A percentile compares a stretch with the other conserved stretches of the same genome.
Evolutionary conservation across 2,329 filamentous ascomycete species (phyloP).

Genomic region (Aspergillus uvarum): DNA sequence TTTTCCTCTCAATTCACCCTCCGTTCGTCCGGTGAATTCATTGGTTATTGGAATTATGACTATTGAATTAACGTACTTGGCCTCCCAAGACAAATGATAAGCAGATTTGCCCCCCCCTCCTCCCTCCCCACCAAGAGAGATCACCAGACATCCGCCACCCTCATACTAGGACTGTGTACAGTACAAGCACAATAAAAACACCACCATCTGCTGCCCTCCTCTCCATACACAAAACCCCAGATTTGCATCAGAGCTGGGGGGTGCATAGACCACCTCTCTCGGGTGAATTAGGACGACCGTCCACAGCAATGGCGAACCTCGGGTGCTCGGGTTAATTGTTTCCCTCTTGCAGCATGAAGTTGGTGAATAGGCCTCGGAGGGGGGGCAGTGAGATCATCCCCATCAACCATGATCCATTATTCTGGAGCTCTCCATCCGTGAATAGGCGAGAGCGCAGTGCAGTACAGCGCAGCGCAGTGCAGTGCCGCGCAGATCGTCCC

Average conservation of each 20-base stretch:
- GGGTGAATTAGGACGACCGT: background rate
- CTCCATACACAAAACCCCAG: background rate
- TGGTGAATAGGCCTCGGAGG: background rate
- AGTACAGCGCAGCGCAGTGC: too few species aligned
- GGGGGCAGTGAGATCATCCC: background rate
- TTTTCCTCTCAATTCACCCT: background rate
- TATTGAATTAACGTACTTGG: background rate
- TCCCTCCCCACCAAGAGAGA: background rate
- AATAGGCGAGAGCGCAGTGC: background rate
- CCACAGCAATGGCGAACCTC: conserved; percentile 11
- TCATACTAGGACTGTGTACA: too few species aligned
- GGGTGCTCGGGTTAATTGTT: conserved; percentile 22
- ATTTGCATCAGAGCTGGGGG: background rate
- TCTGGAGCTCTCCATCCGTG: background rate
- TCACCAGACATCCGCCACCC: background rate
- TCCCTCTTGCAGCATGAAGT: background rate
- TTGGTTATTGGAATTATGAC: conserved; percentile 3
- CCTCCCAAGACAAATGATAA: background rate
- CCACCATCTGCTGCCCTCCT: background rate
- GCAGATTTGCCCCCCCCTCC: background rate
- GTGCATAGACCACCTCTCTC: background rate
- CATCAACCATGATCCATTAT: too few species aligned
- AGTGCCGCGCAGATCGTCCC: background rate
- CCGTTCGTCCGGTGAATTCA: conserved; percentile 2
- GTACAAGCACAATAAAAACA: too few species aligned